phyloP scores from a whole-genome alignment of 2,329 filamentous ascomycete genomes.

The Diaporthe ampelina region DNA sequence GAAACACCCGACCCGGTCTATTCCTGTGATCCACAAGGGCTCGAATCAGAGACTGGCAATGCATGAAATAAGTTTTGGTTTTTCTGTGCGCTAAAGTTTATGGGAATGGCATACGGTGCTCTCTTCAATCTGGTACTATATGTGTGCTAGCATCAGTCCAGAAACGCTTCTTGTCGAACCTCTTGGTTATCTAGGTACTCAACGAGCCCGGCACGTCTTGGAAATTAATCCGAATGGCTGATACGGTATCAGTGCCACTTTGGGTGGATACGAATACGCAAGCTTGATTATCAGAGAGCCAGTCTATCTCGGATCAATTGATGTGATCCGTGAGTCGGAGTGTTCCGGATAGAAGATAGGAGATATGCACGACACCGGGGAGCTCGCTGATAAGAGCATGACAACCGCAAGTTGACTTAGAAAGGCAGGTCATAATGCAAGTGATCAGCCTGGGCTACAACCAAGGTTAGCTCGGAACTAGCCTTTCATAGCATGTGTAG shows the following conservation, averaged over 20 bases:
- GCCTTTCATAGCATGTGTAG: neutral
- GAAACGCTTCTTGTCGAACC: neutral
- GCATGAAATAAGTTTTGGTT: too few species aligned
- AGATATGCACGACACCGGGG: conserved; percentile 6
- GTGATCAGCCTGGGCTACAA: conserved; percentile 4
- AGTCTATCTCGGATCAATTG: too few species aligned
- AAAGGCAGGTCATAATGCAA: conserved; percentile 12
- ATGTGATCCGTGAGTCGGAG: neutral
- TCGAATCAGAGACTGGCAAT: too few species aligned
- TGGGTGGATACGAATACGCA: neutral
- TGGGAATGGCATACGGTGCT: too few species aligned
- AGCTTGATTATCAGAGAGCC: neutral
- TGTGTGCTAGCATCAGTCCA: too few species aligned
- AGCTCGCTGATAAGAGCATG: conserved; percentile 10
- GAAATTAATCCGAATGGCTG: neutral
- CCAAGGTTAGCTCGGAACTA: neutral
- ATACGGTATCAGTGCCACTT: neutral
- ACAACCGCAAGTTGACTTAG: neutral
- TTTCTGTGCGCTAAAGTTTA: too few species aligned
- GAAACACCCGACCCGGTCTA: too few species aligned
- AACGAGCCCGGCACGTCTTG: neutral
- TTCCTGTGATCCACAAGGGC: too few species aligned
- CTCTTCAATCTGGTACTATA: too few species aligned
- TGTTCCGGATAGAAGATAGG: neutral
- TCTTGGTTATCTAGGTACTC: neutral